Evolutionary conservation across 2,329 filamentous ascomycete species (phyloP).

Genomic region (Trichoderma breve): DNA sequence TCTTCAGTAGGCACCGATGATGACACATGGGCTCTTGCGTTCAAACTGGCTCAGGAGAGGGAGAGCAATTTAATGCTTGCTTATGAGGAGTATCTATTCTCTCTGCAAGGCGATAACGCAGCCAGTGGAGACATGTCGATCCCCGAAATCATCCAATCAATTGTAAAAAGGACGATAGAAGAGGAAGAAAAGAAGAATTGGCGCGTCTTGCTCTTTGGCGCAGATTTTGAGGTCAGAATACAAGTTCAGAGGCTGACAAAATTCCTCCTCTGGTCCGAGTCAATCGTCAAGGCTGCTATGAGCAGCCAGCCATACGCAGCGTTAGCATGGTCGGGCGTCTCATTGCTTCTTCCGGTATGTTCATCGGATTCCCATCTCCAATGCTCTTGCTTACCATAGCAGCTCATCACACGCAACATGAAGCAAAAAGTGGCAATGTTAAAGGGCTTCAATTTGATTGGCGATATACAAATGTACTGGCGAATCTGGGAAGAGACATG

Average conservation of each 20-base stretch:
- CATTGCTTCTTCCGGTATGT: constrained; percentile 27
- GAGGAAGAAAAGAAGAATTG: constrained; percentile 25
- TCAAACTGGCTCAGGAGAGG: neutral
- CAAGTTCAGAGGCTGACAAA: constrained; percentile 27
- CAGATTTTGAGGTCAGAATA: constrained; percentile 24
- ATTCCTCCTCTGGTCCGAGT: constrained; percentile 27
- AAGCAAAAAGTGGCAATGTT: constrained; percentile 26
- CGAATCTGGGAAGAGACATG: constrained; percentile 22
- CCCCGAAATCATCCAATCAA: neutral
- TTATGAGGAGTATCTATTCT: neutral
- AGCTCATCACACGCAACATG: constrained; percentile 21
- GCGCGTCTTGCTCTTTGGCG: constrained; percentile 22
- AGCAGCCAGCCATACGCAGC: constrained; percentile 27
- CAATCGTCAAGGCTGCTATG: constrained; percentile 25
- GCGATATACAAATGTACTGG: constrained; percentile 25
- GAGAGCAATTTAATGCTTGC: neutral
- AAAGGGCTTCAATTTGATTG: constrained; percentile 24
- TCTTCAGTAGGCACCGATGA: neutral
- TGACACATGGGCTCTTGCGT: neutral
- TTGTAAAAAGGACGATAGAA: constrained; percentile 14
- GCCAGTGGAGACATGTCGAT: neutral
- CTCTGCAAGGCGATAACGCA: neutral
- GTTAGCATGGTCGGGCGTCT: constrained; percentile 29
- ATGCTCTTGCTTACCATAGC: neutral
- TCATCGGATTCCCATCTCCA: neutral